Evolutionary conservation across 495 filamentous ascomycete genomes (phyloP), one percentile per base, ranked within the genome.

Genomic region (Tuber melanosporum): DNA sequence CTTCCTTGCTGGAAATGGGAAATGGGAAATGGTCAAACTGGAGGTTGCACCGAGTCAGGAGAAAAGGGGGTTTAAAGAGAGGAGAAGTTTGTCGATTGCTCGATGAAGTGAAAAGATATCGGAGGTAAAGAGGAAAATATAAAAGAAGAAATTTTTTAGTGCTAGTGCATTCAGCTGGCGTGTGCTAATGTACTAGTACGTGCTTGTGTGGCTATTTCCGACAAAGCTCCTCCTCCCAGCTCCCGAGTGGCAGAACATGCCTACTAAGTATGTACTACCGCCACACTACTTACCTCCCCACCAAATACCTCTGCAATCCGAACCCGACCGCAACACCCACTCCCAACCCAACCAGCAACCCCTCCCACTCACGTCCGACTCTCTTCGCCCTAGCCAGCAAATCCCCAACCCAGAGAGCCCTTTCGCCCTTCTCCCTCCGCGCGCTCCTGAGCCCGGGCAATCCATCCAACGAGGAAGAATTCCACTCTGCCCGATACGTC

Each of bases 391-490:
- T 75, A 42, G 81, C 83, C 71, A 72, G 80, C 66, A 73, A n/a
- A 72, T 84, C 74, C 14, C 82, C 74, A 44, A 81, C n/a, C 83
- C 84, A 83, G 42, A 86, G 71, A 39, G 47, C 62, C 57, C 70
- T 77, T 70, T 85, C 77, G 17, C 87, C 86, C 32, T 73, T 80
- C 43, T 78, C 84, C 75, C 83, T 82, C 70, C 85, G 82, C 42
- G 87, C 88, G 5, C 80, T 77, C 47, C 83, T 84, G 80, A 91
- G 79, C 0, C 88, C 87, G 0, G 89, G 86, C 20, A 89, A 81
- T 3, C 88, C 88, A 81, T 90, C 89, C 36, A 90, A 79, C 75
- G 87, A 89, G n/a, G 73, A 76, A 3, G 79, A 73, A 79, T 91
- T 91, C 75, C 84, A 85, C 71, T 86, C 75, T 45, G 79, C 80